phyloP scores from a whole-genome alignment of 169 alveolate species.

The Pseudocohnilembus persalinus region DNA sequence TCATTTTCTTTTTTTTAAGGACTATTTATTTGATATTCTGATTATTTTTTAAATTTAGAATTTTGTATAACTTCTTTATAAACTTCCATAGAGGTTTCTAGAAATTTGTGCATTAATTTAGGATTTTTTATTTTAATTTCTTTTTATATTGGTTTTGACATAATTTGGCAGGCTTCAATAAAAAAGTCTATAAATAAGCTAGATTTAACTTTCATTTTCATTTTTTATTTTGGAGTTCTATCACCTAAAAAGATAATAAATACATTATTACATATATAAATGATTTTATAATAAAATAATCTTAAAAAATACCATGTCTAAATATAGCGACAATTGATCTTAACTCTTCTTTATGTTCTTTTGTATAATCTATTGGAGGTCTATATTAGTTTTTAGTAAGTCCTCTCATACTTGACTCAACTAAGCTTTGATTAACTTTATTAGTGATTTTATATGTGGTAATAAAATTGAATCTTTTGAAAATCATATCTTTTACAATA shows the following conservation, averaged over 20 bases:
- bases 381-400: background rate
- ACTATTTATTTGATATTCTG: no score
- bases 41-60: conserved; percentile 26
- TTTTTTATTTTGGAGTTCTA: conserved; percentile 96
- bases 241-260: conserved; percentile 65
- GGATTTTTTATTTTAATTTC: conserved; percentile 54
- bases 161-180: conserved; percentile 42
- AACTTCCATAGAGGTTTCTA: conserved; percentile 39
- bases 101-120: conserved; percentile 23
- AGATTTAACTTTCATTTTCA: conserved; percentile 91
- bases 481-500: conserved; percentile 38
- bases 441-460: background rate
- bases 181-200: conserved; percentile 78
- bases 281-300: background rate
- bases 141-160: background rate
- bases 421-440: background rate
- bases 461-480: conserved; percentile 7
- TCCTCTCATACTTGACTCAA: background rate
- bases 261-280: background rate
- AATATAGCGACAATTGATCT: conserved; percentile 96
- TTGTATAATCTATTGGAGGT: background rate
- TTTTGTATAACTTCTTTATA: conserved; percentile 31
- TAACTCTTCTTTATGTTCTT: conserved; percentile 83
- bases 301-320: conserved; percentile 90
- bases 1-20: no score